A percentile compares a stretch with the other conserved stretches of the same genome.
Conservation (phyloP, 352 stramenopile species). For the Phytophthora melonis region DNA sequence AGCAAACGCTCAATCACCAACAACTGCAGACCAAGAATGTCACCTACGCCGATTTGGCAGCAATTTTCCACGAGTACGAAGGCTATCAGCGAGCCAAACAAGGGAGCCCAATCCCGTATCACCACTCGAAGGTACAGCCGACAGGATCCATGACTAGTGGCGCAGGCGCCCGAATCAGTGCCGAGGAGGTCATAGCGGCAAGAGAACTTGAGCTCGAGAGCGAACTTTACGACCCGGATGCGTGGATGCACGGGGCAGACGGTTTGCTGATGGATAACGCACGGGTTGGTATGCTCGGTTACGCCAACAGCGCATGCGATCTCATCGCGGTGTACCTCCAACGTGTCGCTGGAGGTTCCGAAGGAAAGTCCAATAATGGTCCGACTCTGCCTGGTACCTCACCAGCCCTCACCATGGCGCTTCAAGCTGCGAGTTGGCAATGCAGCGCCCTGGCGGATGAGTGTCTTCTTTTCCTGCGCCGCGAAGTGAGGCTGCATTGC, state of each 20-base stretch:
- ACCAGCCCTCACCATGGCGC: conserved; percentile 40
- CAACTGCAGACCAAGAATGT: conserved; percentile 61
- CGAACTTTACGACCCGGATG: conserved; percentile 65
- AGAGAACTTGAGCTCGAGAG: conserved; percentile 74
- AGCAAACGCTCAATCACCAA: conserved; percentile 76
- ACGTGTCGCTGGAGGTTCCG: conserved; percentile 32
- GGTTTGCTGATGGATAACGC: conserved; percentile 80
- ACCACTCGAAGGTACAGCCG: conserved; percentile 55
- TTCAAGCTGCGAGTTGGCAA: conserved; percentile 72
- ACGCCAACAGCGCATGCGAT: conserved; percentile 81
- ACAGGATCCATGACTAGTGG: background rate
- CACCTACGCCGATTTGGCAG: conserved; percentile 64
- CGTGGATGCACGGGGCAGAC: conserved; percentile 56
- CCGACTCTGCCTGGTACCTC: conserved; percentile 34
- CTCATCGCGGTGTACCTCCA: conserved; percentile 70
- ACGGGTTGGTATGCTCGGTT: conserved; percentile 78
- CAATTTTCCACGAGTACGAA: conserved; percentile 75
- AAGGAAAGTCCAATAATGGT: conserved; percentile 24
- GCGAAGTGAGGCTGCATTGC: conserved; percentile 78
- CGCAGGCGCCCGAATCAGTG: conserved; percentile 20
- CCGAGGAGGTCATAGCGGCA: conserved; percentile 54
- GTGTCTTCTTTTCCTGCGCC: conserved; percentile 81
- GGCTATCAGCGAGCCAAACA: conserved; percentile 69
- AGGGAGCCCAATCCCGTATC: conserved; percentile 60
- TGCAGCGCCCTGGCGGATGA: conserved; percentile 81